Percentiles rank a stretch among this genome's conserved stretches.
Conservation (phyloP, 371 early-diverging fungal species). For the Phascolomyces articulosus region DNA sequence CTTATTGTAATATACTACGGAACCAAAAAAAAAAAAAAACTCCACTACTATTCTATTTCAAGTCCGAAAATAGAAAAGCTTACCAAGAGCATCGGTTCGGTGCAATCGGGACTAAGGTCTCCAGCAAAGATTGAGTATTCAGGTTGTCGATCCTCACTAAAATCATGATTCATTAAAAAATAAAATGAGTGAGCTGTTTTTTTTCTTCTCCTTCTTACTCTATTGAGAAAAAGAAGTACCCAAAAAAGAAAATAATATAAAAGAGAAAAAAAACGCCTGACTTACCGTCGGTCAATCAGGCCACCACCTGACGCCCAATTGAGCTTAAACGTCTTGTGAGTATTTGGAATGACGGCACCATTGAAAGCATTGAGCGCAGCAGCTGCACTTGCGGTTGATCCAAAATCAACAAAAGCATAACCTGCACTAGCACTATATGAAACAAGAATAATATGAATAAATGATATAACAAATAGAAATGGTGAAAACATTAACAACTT, state of each 20-base stretch:
- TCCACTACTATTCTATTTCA: not conserved
- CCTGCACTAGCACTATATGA: slow-evolving; percentile 57
- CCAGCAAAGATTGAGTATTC: slow-evolving; percentile 90
- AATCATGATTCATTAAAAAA: not conserved
- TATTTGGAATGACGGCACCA: slow-evolving; percentile 80
- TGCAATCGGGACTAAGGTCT: slow-evolving; percentile 79
- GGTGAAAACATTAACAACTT: slow-evolving; percentile 24
- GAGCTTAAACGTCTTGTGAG: slow-evolving; percentile 78
- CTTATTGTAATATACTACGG: not conserved
- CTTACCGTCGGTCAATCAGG: slow-evolving; percentile 47
- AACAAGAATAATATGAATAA: not conserved
- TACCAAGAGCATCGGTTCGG: slow-evolving; percentile 75
- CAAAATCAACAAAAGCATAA: slow-evolving; percentile 82
- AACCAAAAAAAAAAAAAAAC: not conserved
- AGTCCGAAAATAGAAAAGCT: slow-evolving; percentile 12
- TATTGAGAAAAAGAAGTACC: slow-evolving; percentile 56
- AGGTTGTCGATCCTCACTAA: slow-evolving; percentile 59
- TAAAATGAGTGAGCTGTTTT: slow-evolving; percentile 47
- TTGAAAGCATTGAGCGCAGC: slow-evolving; percentile 55
- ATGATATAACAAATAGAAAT: too few species aligned
- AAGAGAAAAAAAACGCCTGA: slow-evolving; percentile 23
- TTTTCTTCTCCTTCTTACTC: slow-evolving; percentile 55
- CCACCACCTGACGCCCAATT: slow-evolving; percentile 73
- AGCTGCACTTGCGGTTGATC: slow-evolving; percentile 41
- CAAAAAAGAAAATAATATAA: slow-evolving; percentile 46